phyloP scores from a whole-genome alignment of 225 moss, liverwort and hornwort genomes.

The Physcomitrium patens region DNA sequence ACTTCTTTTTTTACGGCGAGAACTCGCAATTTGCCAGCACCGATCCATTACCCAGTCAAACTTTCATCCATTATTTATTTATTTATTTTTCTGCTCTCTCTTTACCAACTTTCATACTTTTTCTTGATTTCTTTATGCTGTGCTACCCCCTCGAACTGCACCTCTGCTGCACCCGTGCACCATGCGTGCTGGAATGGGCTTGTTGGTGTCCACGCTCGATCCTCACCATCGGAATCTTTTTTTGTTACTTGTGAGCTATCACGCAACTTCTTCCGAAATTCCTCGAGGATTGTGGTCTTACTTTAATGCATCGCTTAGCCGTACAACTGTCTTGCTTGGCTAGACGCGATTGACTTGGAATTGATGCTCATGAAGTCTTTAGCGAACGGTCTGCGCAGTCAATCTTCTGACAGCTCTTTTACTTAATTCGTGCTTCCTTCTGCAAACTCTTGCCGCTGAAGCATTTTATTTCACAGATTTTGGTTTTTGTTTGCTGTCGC shows the following conservation, averaged over 20 bases:
- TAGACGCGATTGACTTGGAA: slow-evolving; percentile 1
- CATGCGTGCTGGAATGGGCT: neutral
- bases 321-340: neutral
- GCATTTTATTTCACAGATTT: no score
- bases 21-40: neutral
- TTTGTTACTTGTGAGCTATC: neutral
- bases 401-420: neutral
- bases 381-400: neutral
- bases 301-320: neutral
- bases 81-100: neutral
- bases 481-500: no score
- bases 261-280: neutral
- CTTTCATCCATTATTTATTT: neutral
- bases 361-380: neutral
- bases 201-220: neutral
- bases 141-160: neutral
- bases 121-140: neutral
- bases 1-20: neutral
- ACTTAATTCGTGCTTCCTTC: neutral
- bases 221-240: neutral
- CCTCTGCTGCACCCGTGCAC: no score
- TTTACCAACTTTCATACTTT: neutral
- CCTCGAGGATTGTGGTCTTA: neutral
- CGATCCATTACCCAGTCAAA: neutral
- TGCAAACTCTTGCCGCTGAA: neutral